Evolutionary conservation across 73 alveolate species (phyloP).

Genomic region (Blepharisma stoltei): DNA sequence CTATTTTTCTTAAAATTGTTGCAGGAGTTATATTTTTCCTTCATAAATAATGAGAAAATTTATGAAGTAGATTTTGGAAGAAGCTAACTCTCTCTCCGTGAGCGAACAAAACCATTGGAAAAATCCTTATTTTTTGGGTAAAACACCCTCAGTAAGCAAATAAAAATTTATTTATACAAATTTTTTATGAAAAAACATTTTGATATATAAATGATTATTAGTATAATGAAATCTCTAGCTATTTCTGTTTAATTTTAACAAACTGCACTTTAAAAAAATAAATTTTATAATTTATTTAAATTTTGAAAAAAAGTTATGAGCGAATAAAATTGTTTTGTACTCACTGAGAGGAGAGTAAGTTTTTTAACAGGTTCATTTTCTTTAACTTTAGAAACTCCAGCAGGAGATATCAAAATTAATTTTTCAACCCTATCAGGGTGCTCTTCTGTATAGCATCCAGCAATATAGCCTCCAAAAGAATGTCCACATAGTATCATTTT

Average conservation of each 20-base stretch:
- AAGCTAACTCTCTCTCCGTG: too few relatives aligned
- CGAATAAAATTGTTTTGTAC: too few relatives aligned
- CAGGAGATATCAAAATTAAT: slow-evolving; percentile 58
- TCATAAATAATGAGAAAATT: background rate
- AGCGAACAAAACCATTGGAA: too few relatives aligned
- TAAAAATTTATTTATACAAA: too few relatives aligned
- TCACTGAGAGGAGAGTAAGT: too few relatives aligned
- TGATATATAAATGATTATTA: too few relatives aligned
- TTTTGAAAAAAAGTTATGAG: too few relatives aligned
- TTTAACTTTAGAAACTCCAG: slow-evolving; percentile 53
- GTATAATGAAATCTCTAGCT: slow-evolving; percentile 10
- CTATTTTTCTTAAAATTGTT: slow-evolving; percentile 28
- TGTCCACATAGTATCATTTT: slow-evolving; percentile 65
- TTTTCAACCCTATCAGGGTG: slow-evolving; percentile 59
- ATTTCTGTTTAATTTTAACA: background rate
- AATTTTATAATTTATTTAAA: too few relatives aligned
- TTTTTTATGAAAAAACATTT: too few relatives aligned
- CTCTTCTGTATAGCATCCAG: slow-evolving; percentile 50
- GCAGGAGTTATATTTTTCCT: slow-evolving; percentile 31
- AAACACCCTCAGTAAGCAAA: too few relatives aligned
- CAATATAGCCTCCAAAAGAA: slow-evolving; percentile 76
- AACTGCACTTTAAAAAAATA: too few relatives aligned
- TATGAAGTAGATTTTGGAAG: background rate
- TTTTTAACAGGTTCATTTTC: background rate
- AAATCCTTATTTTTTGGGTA: too few relatives aligned